Base-by-base conservation (phyloP, 495 filamentous ascomycete genomes). In the Hyaloscypha bicolor region DNA sequence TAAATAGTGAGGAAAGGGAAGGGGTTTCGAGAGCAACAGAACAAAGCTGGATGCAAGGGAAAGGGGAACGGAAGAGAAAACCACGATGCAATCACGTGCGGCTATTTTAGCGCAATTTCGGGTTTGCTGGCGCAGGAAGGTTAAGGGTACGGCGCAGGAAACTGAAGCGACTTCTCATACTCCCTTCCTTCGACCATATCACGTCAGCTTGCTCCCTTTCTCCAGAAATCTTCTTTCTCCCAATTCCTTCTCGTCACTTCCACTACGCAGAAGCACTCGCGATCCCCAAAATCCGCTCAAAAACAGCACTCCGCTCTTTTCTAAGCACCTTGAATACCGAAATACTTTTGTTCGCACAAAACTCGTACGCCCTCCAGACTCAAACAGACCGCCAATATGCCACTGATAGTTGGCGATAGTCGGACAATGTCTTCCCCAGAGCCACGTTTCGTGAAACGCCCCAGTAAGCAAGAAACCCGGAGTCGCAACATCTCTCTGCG, bases 351-450 rank as follows among this genome's bases (percentile, higher is more conserved):
- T 48, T 19, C 42, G 42, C 42, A 48, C 42, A 14, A 48, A 4
- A 4, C 16, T 19, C 42, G 42, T 48, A 48, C 6, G 42, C 42
- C 6, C 4, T 48, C 42, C 2, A 48, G 42, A 48, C 42, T 6
- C 35, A 29, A 60, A 19, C 6, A 33, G 39, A 16, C 62, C 21
- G 32, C 32, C 8, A 68, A 55, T 22, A 68, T 68, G 65, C 65
- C 65, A 57, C 31, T 63, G 22, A 68, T 63, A 3, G 35, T 58
- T 19, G 32, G 22, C 4, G 19, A 39, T 39, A 63, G 60, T 19
- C 29, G 42, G 29, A 62, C 59, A 58, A 71, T 74, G 69, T 64
- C 69, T 9, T 71, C 72, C 0, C 66, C 72, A 58, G 62, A 66
- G 30, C 31, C 56, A 5, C 69, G 72, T 32, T 64, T 63, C 6